Conservation (phyloP, 2,329 filamentous ascomycete species). For the Dactylonectria estremocensis region DNA sequence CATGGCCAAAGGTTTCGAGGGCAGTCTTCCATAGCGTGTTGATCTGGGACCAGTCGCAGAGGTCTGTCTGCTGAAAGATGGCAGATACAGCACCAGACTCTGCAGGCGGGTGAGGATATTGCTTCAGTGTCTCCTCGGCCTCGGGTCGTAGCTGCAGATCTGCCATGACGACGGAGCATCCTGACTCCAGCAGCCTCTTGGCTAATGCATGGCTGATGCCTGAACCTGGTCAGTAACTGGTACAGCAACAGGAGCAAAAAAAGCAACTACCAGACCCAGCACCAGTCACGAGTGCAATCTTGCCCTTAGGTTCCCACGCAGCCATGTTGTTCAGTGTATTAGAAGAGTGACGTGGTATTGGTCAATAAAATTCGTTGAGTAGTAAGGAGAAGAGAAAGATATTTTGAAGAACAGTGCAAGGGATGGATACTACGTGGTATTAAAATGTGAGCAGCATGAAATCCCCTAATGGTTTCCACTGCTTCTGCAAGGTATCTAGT, state of each 20-base stretch:
- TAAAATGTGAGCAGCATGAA: too few species aligned
- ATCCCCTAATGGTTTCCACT: too few species aligned
- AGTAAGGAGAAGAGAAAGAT: background rate
- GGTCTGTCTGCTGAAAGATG: constrained; percentile 9
- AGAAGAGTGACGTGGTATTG: background rate
- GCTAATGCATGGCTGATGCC: constrained; percentile 34
- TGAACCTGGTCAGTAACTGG: background rate
- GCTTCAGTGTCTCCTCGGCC: background rate
- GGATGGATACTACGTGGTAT: too few species aligned
- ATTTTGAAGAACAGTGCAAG: background rate
- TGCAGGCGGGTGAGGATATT: constrained; percentile 3
- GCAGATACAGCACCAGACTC: constrained; percentile 13
- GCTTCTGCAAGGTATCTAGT: too few species aligned
- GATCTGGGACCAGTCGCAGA: constrained; percentile 20
- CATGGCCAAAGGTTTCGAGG: constrained; percentile 6
- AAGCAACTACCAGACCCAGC: constrained; percentile 35
- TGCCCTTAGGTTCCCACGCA: constrained; percentile 25
- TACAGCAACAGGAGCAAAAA: background rate
- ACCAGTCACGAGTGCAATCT: constrained; percentile 40
- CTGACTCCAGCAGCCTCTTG: constrained; percentile 3
- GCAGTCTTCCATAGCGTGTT: constrained; percentile 5
- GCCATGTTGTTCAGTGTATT: constrained; percentile 15
- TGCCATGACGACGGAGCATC: constrained; percentile 16
- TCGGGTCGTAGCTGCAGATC: constrained; percentile 22
- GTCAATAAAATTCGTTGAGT: background rate